phyloP scores from a whole-genome alignment of 2,329 filamentous ascomycete species.

The Clonostachys rosea region DNA sequence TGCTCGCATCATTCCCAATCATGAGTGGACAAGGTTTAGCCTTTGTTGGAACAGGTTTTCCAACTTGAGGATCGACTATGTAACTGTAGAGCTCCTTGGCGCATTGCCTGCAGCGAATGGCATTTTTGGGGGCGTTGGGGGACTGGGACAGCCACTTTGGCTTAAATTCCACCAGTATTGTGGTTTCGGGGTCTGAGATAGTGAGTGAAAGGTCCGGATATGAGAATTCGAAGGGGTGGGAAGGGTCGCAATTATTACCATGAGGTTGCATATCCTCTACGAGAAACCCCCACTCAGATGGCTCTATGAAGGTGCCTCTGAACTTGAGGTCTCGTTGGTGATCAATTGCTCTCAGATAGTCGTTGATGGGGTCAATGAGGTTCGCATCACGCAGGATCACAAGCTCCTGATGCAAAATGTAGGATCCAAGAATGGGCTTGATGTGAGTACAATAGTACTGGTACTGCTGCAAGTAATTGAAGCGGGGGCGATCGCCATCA shows the following conservation, averaged over 20 bases:
- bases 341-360: slow-evolving; percentile 44
- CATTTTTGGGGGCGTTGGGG: slow-evolving; percentile 58
- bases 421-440: slow-evolving; percentile 22
- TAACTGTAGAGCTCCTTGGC: slow-evolving; percentile 43
- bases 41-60: slow-evolving; percentile 25
- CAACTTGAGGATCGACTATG: slow-evolving; percentile 19
- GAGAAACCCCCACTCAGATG: slow-evolving; percentile 61
- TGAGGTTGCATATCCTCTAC: slow-evolving; percentile 64
- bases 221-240: neutral
- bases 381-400: slow-evolving; percentile 26
- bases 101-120: slow-evolving; percentile 70
- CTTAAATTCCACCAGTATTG: slow-evolving; percentile 67
- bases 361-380: slow-evolving; percentile 42
- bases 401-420: slow-evolving; percentile 29
- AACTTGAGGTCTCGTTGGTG: slow-evolving; percentile 36
- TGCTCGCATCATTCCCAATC: slow-evolving; percentile 41
- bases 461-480: slow-evolving; percentile 30
- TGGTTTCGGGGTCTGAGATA: slow-evolving; percentile 14
- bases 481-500: slow-evolving; percentile 19
- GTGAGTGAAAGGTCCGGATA: neutral
- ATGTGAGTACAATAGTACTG: slow-evolving; percentile 26
- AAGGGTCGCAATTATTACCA: slow-evolving; percentile 12
- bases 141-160: slow-evolving; percentile 82
- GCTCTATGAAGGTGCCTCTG: slow-evolving; percentile 42
- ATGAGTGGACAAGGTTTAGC: slow-evolving; percentile 60